These are phyloP conservation scores for Mycena sanguinolenta DNA, from an alignment of 768 basidiomycete species.

Conservation along the genomic window DNA sequence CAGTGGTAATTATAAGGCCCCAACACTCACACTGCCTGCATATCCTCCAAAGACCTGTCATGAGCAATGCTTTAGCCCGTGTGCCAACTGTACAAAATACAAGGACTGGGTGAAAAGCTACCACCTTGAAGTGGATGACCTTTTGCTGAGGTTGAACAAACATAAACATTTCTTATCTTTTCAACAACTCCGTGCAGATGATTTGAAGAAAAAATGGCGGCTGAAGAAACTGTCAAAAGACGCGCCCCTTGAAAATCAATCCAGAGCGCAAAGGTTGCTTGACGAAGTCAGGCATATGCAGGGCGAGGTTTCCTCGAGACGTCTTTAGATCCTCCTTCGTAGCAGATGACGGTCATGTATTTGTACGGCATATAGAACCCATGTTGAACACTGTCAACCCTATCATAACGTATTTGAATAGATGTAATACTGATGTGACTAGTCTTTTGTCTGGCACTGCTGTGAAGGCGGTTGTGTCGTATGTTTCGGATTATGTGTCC, in stretches of 20 bases:
- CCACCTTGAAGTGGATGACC: not conserved
- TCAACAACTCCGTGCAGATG: not conserved
- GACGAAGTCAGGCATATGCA: not conserved
- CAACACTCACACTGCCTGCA: not conserved
- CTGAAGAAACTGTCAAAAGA: not conserved
- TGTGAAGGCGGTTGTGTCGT: not conserved
- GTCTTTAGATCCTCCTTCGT: not conserved
- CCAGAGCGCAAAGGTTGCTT: not conserved
- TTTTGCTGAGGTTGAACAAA: not conserved
- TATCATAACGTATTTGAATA: not conserved
- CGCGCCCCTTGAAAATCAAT: not conserved
- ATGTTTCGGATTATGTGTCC: not conserved
- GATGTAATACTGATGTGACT: constrained; percentile 1
- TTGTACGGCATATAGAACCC: not conserved
- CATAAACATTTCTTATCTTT: not conserved
- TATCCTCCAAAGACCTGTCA: no score
- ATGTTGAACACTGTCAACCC: not conserved
- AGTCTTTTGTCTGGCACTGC: not conserved
- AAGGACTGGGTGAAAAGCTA: not conserved
- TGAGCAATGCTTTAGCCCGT: no score
- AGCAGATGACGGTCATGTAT: not conserved
- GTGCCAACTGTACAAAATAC: not conserved
- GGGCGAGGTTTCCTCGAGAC: not conserved
- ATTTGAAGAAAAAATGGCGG: not conserved
- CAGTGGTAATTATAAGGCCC: no score